Evolutionary conservation across 2,329 filamentous ascomycete genomes (phyloP), one percentile per base, ranked within the genome.

Genomic region (Escovopsis sp.): DNA sequence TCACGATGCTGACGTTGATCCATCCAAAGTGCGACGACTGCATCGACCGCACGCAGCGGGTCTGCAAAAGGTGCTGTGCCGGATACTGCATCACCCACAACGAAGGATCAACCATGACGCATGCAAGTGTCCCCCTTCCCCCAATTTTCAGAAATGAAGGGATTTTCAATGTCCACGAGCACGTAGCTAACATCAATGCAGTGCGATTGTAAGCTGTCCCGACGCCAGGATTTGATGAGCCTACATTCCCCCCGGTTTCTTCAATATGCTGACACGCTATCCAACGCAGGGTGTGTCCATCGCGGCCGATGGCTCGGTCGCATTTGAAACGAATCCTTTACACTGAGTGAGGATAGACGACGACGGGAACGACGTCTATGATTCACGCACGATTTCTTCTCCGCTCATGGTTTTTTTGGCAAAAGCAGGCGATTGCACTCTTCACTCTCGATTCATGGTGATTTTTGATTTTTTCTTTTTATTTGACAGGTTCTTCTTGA

Each of bases 61-160:
- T 67, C 30, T 95, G 88, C 57, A 71, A 67, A 46, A 71, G 71
- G 44, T 94, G 88, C 59, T 72, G 72, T 35, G 81, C 82, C 42
- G 83, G 84, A 40, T 94, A 93, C 58, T 95, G 88, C 58, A 71
- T 81, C 45, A 71, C 81, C 43, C 85, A 94, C 56, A 87, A 93
- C 50, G 83, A 87, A 50, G 84, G 84, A 13, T 89, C 82, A 34
- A 84, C 80, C 11, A 62, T 69, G n/a, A 78, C 70, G 31, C 59
- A 66, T 50, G 71, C 74, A 54, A 65, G 68, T 63, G 24, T 31
- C 12, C 8, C 14, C 20, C 20, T 14, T 13, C 14, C 25, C 32
- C 25, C 32, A 41, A 4, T 5, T 29, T n/a, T 29, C 32, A 2
- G 12, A 2, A 20, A 6, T 20, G 20, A 20, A 20, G 20, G n/a